phyloP scores from a whole-genome alignment of 192 early-diverging fungal species.

The Podila minutissima region DNA sequence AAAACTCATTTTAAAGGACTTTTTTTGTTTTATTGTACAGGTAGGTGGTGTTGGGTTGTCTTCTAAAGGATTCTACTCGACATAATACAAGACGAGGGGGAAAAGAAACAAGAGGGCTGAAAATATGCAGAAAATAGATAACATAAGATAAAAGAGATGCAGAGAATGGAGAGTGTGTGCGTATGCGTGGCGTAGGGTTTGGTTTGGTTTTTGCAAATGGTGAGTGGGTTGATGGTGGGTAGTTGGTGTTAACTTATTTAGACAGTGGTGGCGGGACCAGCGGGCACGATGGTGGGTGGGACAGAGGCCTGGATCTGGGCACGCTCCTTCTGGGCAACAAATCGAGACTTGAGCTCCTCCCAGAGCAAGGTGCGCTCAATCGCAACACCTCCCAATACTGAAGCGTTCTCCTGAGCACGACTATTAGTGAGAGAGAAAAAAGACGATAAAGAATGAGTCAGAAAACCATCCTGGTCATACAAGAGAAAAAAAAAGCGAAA shows the following conservation, averaged over 20 bases:
- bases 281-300: conserved; percentile 7
- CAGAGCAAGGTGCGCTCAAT: conserved; percentile 65
- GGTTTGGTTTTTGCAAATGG: no score
- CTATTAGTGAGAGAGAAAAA: conserved; percentile 1
- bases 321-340: conserved; percentile 16
- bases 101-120: no score
- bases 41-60: no score
- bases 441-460: not conserved
- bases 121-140: no score
- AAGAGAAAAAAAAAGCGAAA: not conserved
- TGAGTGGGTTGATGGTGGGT: no score
- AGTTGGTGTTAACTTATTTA: not conserved
- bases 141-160: no score
- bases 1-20: not conserved
- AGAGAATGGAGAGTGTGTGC: no score
- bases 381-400: conserved; percentile 74
- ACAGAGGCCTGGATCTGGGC: conserved; percentile 18
- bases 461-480: not conserved
- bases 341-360: conserved; percentile 62
- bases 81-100: no score
- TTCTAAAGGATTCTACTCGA: no score
- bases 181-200: no score
- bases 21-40: no score
- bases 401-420: conserved; percentile 93
- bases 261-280: conserved; percentile 17